Base-by-base conservation (phyloP, 1,284 basidiomycete genomes). In the Trichosporon coremiiforme region DNA sequence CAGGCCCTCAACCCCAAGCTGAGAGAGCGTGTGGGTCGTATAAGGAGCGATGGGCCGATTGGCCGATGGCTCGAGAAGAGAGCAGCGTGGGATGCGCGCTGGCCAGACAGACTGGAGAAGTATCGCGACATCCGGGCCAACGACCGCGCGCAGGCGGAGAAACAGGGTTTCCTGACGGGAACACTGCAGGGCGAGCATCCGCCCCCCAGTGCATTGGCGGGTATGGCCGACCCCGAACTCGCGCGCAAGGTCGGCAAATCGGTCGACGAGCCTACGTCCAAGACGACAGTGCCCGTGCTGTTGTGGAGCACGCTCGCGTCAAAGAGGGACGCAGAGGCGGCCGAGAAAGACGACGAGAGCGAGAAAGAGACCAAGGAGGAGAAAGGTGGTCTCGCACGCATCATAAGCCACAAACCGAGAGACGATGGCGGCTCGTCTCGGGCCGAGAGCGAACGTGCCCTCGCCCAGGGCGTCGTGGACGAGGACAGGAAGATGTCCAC, bases 91-190 rank as follows among this genome's bases (percentile, higher is more conserved):
- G 83, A 84, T 66, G 50, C 69, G 8, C 82, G 80, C 69, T 83
- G 78, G 64, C 50, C 70, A 0, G 73, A 72, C 8, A 75, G 77
- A 0, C 74, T 82, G 36, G 69, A 68, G 13, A 76, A 81, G 68
- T 83, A 71, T 72, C 74, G 80, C 15, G 71, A 74, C 20, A 66
- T 80, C 45, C 78, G 76, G 29, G 25, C 10, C 1, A 64, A 65
- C 0, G 82, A 84, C 68, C 67, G 79, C 53, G 70, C 10, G 13
- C 60, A 67, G 31, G 82, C 82, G 0, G 75, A 78, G 63, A 45
- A 69, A 60, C 64, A 73, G n/a, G 84, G 84, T 3, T 84, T 77
- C 75, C 68, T 84, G 25, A 84, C 81, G 0, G 64, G 80, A n/a
- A 70, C 75, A 6, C 67, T 84, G 47, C 69, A 65, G 25, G 64